A percentile compares a stretch with the other conserved stretches of the same genome.
phyloP scores from a whole-genome alignment of 2,329 filamentous ascomycete genomes.

The Amphichorda felina region DNA sequence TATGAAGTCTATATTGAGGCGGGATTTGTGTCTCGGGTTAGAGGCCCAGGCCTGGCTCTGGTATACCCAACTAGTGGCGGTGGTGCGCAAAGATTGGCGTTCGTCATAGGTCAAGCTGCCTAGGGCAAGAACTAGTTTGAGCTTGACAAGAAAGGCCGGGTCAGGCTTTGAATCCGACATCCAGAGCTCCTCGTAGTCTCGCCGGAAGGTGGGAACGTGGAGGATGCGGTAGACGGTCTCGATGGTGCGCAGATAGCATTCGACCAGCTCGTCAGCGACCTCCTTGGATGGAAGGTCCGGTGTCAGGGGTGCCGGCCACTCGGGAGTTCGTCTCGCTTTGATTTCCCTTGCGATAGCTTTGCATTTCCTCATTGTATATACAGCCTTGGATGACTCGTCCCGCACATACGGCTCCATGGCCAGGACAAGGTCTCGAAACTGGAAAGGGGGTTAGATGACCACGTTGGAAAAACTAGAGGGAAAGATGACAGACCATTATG shows the following conservation, averaged over 20 bases:
- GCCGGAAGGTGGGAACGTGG: slow-evolving; percentile 36
- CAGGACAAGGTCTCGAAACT: no score
- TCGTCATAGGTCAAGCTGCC: slow-evolving; percentile 39
- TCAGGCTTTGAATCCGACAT: slow-evolving; percentile 13
- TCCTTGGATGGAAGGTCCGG: slow-evolving; percentile 32
- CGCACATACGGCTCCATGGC: background rate
- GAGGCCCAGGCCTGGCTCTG: slow-evolving; percentile 44
- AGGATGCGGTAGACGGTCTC: slow-evolving; percentile 37
- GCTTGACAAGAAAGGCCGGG: slow-evolving; percentile 36
- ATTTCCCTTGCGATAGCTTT: slow-evolving; percentile 40
- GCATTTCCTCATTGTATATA: slow-evolving; percentile 40
- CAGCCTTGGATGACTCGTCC: slow-evolving; percentile 17
- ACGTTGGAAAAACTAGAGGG: background rate
- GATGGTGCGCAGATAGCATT: slow-evolving; percentile 33
- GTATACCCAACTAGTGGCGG: slow-evolving; percentile 43
- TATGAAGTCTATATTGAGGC: slow-evolving; percentile 34
- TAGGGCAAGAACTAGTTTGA: slow-evolving; percentile 47
- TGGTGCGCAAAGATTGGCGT: slow-evolving; percentile 31
- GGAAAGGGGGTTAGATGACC: no score
- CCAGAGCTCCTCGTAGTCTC: slow-evolving; percentile 40
- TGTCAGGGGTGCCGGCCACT: slow-evolving; percentile 31
- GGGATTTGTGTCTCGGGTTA: slow-evolving; percentile 38
- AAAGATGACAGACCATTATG: background rate
- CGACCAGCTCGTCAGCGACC: slow-evolving; percentile 32
- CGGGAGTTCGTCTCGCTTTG: slow-evolving; percentile 33